These are phyloP conservation scores for Paraconiothyrium sp. DNA, from an alignment of 2,329 filamentous ascomycete genomes.

Conservation along the genomic window DNA sequence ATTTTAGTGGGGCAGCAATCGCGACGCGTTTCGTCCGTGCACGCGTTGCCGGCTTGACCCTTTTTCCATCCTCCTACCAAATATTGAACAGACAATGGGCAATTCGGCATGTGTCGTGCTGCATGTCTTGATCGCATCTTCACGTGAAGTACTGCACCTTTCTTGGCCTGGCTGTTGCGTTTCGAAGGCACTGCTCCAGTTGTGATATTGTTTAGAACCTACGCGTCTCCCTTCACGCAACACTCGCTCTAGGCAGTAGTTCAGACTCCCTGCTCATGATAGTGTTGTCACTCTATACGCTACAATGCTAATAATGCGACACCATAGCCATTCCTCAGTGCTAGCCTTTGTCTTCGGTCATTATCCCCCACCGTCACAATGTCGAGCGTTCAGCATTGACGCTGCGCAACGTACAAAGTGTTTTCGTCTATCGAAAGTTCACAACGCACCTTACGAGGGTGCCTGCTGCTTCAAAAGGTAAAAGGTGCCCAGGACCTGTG, in stretches of 20 bases:
- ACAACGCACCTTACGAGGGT: not conserved
- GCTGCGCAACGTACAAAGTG: not conserved
- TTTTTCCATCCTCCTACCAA: not conserved
- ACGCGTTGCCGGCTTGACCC: constrained; percentile 19
- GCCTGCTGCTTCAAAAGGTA: not conserved
- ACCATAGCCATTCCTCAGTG: not conserved
- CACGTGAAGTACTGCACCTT: not conserved
- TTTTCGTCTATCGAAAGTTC: not conserved
- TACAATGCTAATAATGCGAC: too few species aligned
- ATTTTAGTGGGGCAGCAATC: constrained; percentile 5
- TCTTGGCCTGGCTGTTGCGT: too few species aligned
- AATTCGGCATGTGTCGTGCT: not conserved
- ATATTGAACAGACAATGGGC: not conserved
- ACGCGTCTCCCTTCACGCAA: too few species aligned
- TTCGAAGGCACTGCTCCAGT: too few species aligned
- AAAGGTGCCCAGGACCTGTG: not conserved
- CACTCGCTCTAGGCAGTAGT: too few species aligned
- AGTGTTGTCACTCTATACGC: too few species aligned
- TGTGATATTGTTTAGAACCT: too few species aligned
- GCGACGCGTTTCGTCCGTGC: constrained; percentile 21
- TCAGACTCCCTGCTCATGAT: too few species aligned
- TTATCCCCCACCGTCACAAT: too few species aligned
- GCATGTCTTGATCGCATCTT: not conserved
- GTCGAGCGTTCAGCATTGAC: not conserved
- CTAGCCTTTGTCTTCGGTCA: not conserved